phyloP scores from a whole-genome alignment of 1,284 basidiomycete genomes.

The Irpex lacteus region DNA sequence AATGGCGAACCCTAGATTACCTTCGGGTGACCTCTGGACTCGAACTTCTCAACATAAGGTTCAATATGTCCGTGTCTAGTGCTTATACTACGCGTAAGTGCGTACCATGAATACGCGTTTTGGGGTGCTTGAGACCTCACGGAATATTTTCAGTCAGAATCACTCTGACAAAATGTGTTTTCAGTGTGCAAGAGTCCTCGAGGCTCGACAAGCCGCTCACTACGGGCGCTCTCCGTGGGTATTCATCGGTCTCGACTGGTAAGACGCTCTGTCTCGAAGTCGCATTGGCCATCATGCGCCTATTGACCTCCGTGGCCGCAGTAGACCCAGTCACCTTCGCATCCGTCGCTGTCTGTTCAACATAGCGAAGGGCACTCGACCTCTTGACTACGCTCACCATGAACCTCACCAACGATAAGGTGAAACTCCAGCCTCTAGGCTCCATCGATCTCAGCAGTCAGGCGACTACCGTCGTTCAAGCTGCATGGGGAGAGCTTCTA shows the following conservation, averaged over 20 bases:
- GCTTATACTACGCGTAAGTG: too few relatives aligned
- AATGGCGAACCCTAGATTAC: too few relatives aligned
- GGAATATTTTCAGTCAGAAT: too few relatives aligned
- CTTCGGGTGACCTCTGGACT: too few relatives aligned
- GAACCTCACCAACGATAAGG: not conserved
- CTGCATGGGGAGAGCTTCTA: conserved; percentile 2
- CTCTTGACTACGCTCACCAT: not conserved
- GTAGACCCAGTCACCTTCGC: not conserved
- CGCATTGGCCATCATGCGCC: not conserved
- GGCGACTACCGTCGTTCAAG: not conserved
- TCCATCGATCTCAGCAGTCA: not conserved
- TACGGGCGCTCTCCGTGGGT: not conserved
- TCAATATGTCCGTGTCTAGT: too few relatives aligned
- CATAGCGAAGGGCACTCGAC: not conserved
- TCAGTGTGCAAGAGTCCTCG: not conserved
- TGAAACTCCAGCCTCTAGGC: conserved; percentile 1
- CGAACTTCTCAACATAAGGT: too few relatives aligned
- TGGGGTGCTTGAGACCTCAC: too few relatives aligned
- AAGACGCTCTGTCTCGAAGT: not conserved
- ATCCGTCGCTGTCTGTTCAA: not conserved
- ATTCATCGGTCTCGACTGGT: not conserved
- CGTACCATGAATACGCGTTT: too few relatives aligned
- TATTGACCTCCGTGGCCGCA: not conserved
- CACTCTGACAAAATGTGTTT: not conserved
- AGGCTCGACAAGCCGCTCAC: not conserved